Evolutionary conservation across 495 filamentous ascomycete species (phyloP).

Genomic region (Tuber indicum): DNA sequence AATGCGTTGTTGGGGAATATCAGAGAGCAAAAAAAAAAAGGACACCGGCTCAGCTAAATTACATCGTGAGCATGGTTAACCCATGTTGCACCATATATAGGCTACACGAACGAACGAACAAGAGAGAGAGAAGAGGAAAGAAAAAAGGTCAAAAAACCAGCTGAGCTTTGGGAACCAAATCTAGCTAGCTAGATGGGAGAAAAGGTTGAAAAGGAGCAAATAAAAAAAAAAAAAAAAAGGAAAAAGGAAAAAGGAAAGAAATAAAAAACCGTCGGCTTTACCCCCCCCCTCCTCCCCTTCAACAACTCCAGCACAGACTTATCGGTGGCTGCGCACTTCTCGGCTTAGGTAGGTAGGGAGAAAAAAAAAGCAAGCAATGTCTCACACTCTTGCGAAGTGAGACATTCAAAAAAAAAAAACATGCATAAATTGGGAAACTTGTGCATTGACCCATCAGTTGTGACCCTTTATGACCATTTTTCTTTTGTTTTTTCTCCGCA

Average conservation of each 20-base stretch:
- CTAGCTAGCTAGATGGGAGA: background rate
- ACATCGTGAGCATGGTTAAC: background rate
- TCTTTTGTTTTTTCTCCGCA: background rate
- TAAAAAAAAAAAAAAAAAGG: background rate
- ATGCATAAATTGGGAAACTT: background rate
- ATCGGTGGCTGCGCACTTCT: background rate
- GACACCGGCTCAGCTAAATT: background rate
- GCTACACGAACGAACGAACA: background rate
- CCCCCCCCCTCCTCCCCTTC: background rate
- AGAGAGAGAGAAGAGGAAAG: background rate
- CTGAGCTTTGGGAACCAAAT: background rate
- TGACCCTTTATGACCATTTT: background rate
- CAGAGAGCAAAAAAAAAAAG: background rate
- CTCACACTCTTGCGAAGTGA: background rate
- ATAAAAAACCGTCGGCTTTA: background rate
- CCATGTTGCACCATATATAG: background rate
- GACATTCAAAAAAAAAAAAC: background rate
- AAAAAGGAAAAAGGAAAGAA: background rate
- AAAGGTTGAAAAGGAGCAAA: background rate
- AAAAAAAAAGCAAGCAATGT: background rate
- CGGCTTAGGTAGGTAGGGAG: background rate
- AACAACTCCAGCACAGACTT: background rate
- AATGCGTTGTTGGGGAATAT: background rate
- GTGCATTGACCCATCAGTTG: background rate
- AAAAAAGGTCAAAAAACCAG: background rate